phyloP scores from a whole-genome alignment of 2,329 filamentous ascomycete species.

The Colletotrichum theobromicola region DNA sequence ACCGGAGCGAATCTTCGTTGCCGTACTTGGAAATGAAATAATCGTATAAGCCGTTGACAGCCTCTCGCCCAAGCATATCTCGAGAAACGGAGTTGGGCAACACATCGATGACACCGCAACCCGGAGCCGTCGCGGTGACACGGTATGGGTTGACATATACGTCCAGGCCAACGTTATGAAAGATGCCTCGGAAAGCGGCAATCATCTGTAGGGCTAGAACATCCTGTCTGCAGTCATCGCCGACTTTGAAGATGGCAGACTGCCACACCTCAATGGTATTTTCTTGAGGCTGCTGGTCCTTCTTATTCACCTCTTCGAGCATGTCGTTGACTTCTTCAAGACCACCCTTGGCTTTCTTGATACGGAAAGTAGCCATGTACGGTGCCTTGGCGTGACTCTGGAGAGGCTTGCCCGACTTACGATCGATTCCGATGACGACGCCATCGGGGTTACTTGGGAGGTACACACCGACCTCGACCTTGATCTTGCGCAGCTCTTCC shows the following conservation, averaged over 20 bases:
- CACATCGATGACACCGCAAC: conserved; percentile 97
- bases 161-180: conserved; percentile 91
- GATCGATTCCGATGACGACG: conserved; percentile 95
- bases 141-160: conserved; percentile 97
- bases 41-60: conserved; percentile 97
- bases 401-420: conserved; percentile 95
- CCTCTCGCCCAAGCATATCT: conserved; percentile 97
- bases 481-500: conserved; percentile 95
- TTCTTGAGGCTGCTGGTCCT: conserved; percentile 33
- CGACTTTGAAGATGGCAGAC: conserved; percentile 99
- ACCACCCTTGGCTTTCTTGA: conserved; percentile 75
- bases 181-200: conserved; percentile 94
- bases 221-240: conserved; percentile 97
- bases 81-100: conserved; percentile 97
- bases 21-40: conserved; percentile 98
- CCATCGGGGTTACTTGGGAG: conserved; percentile 96
- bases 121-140: conserved; percentile 95
- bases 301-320: conserved; percentile 52
- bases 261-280: conserved; percentile 95
- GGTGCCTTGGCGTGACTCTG: conserved; percentile 98
- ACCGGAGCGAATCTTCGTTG: conserved; percentile 91
- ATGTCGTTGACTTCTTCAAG: conserved; percentile 58
- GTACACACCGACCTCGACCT: conserved; percentile 96
- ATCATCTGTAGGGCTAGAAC: conserved; percentile 98
- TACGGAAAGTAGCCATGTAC: conserved; percentile 98